Percentiles rank a stretch among this genome's conserved stretches.
Conservation (phyloP, 192 early-diverging fungal genomes). For the Mortierella claussenii region DNA sequence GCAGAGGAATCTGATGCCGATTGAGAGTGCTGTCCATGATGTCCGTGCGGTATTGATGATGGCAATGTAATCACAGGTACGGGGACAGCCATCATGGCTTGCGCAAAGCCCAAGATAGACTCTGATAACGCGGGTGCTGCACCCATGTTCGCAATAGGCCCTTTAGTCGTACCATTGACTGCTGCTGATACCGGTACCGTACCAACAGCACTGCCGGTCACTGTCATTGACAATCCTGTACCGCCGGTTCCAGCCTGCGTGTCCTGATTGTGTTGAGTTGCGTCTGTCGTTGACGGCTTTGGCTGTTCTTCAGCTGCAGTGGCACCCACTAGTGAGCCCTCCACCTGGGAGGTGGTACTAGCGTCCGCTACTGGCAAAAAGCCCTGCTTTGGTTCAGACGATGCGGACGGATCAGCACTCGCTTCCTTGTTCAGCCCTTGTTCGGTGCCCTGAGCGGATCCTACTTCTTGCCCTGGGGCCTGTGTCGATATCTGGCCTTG, state of each 20-base stretch:
- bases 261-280: not conserved
- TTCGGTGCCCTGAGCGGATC: not conserved
- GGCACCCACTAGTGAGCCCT: not conserved
- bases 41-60: slow-evolving; percentile 17
- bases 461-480: not conserved
- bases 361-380: not conserved
- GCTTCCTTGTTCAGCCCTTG: slow-evolving; percentile 4
- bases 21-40: slow-evolving; percentile 16
- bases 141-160: not conserved
- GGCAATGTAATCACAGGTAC: slow-evolving; percentile 38
- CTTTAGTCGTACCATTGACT: slow-evolving; percentile 4
- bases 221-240: not conserved
- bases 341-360: not conserved
- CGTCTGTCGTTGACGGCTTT: not conserved
- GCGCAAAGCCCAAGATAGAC: slow-evolving; percentile 28
- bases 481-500: not conserved
- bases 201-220: not conserved
- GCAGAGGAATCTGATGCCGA: not conserved
- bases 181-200: not conserved
- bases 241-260: not conserved
- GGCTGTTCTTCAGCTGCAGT: not conserved
- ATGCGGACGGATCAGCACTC: not conserved
- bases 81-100: slow-evolving; percentile 54
- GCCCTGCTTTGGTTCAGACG: slow-evolving; percentile 7
- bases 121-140: slow-evolving; percentile 13